These are phyloP conservation scores for Bocquillonia castaneifolia DNA, from an alignment of 441 rosid genomes.

Conservation along the genomic window DNA sequence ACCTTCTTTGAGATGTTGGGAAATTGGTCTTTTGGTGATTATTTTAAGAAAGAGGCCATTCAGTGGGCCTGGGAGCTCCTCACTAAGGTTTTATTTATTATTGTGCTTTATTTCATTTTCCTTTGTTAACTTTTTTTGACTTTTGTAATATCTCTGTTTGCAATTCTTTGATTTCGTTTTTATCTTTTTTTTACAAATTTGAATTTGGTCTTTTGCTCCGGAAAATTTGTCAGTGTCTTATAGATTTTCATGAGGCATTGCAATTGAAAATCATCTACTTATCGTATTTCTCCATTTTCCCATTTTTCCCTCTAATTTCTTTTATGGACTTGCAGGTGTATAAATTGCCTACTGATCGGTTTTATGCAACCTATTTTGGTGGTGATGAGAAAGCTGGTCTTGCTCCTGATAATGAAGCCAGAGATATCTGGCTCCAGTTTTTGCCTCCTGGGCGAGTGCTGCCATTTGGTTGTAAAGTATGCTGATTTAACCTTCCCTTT, in stretches of 20 bases:
- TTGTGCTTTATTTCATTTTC: too few relatives aligned
- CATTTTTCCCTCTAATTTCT: neutral
- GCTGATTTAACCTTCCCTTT: conserved; percentile 19
- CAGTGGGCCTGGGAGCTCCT: conserved; percentile 97
- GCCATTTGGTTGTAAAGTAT: conserved; percentile 91
- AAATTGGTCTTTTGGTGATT: conserved; percentile 96
- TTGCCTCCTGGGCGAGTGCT: conserved; percentile 75
- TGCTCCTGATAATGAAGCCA: conserved; percentile 84
- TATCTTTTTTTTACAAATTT: neutral
- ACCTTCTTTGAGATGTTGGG: conserved; percentile 99
- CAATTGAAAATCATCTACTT: neutral
- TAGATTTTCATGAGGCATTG: neutral
- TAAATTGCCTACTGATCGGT: conserved; percentile 62
- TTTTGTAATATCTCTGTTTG: neutral
- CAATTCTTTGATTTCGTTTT: neutral
- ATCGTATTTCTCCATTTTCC: neutral
- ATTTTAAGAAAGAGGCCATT: conserved; percentile 87
- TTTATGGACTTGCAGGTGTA: conserved; percentile 48
- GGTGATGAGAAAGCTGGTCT: conserved; percentile 92
- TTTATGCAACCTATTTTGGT: conserved; percentile 95
- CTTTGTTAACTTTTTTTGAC: too few relatives aligned
- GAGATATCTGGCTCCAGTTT: conserved; percentile 70
- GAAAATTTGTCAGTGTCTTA: neutral
- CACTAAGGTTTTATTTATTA: conserved; percentile 68
- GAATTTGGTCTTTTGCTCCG: neutral